Evolutionary conservation across 1,284 basidiomycete genomes (phyloP).

Genomic region (Naganishia sp.): DNA sequence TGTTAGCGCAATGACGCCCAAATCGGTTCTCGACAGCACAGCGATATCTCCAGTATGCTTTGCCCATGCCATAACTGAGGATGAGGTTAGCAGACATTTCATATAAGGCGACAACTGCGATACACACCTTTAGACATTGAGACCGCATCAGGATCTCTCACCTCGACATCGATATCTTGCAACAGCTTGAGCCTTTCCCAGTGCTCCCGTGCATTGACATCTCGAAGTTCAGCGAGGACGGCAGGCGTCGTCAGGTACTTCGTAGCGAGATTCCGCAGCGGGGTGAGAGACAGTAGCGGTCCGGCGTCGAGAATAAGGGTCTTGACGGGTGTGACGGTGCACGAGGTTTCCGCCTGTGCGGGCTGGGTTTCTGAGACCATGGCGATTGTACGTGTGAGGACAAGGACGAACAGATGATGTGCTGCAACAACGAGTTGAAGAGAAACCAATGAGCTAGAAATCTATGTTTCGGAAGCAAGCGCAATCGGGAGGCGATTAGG

Average conservation of each 20-base stretch:
- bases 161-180: constrained; percentile 63
- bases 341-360: background rate
- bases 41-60: constrained; percentile 96
- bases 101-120: background rate
- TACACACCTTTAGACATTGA: constrained; percentile 73
- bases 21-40: constrained; percentile 86
- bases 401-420: background rate
- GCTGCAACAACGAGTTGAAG: background rate
- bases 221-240: constrained; percentile 83
- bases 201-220: constrained; percentile 79
- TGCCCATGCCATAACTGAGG: constrained; percentile 79
- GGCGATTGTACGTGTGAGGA: background rate
- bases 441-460: background rate
- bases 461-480: constrained; percentile 13
- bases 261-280: constrained; percentile 77
- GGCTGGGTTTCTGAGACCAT: too few species aligned
- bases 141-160: constrained; percentile 70
- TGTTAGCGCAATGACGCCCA: constrained; percentile 87
- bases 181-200: constrained; percentile 70
- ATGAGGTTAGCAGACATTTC: background rate
- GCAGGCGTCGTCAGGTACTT: constrained; percentile 83
- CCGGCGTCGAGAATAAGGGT: constrained; percentile 88
- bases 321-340: constrained; percentile 56
- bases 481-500: background rate
- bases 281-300: constrained; percentile 80